These are phyloP conservation scores for Gardenia jasminoides DNA, from an alignment of 257 asterid genomes.

Conservation along the genomic window DNA sequence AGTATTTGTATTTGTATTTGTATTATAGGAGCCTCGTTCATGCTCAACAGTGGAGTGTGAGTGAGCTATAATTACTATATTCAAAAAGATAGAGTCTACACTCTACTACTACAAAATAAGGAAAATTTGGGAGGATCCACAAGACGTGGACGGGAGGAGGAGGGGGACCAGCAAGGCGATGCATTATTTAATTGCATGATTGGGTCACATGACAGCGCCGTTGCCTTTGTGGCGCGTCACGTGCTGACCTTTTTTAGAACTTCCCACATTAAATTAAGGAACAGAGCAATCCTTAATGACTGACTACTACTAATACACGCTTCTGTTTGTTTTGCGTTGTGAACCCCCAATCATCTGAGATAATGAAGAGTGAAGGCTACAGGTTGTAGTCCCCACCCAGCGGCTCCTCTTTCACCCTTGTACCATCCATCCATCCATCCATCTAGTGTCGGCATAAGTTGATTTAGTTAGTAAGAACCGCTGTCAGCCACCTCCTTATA, in stretches of 20 bases:
- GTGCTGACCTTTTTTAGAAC: constrained; percentile 8
- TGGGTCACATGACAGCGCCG: constrained; percentile 34
- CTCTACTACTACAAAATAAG: neutral
- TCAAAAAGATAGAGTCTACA: neutral
- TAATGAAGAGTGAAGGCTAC: neutral
- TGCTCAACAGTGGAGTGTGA: too few relatives aligned
- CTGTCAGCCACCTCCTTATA: too few relatives aligned
- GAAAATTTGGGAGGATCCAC: neutral
- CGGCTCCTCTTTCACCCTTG: neutral
- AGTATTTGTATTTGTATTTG: too few relatives aligned
- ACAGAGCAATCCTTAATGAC: neutral
- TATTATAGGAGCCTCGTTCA: too few relatives aligned
- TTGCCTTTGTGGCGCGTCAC: constrained; percentile 18
- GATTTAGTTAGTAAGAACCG: too few relatives aligned
- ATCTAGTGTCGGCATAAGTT: too few relatives aligned
- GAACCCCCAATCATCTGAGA: neutral
- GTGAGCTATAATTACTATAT: too few relatives aligned
- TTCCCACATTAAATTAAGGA: neutral
- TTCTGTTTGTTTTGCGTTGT: neutral
- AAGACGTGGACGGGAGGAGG: neutral
- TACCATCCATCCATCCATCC: neutral
- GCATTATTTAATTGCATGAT: constrained; percentile 5
- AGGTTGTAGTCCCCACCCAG: neutral
- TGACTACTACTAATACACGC: neutral
- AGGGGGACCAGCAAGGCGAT: neutral